Base-by-base conservation (phyloP, 2,329 filamentous ascomycete genomes). In the Diplodia sapinea region DNA sequence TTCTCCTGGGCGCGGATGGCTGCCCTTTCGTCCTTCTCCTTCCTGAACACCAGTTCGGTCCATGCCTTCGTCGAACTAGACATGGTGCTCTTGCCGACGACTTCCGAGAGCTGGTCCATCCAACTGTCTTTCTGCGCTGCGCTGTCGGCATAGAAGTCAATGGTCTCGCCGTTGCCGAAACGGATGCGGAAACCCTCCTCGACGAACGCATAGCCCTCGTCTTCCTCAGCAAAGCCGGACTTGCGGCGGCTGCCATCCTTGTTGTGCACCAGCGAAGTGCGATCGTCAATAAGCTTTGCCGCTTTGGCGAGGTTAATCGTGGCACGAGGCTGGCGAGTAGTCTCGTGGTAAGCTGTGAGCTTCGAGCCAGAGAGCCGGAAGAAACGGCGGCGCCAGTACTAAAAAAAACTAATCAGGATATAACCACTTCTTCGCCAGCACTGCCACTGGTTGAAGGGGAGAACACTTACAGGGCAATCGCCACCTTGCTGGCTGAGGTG, bases 141-240 rank as follows among this genome's bases (percentile, higher is more conserved):
- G 38, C 88, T 94, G 79, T 98, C 94, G 75, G 94, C 95, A 76
- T 99, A 98, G 78, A 98, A 98, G 83, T 98, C 94, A 76, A 99
- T 99, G 70, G 97, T 89, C 81, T 99, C 95, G 70, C 95, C 95
- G 75, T 99, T 99, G 77, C 92, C 96, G 81, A 99, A 99, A 68
- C 94, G 93, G 77, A 99, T 96, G 50, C 95, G 92, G 89, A 99
- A 99, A 2, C 95, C 95, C 78, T 99, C 95, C 79, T 99, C 95
- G 65, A 99, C 94, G 78, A 99, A 99, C 91, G 97, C 97, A 83
- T 99, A 99, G 51, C 95, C 95, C 77, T 99, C 95, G 80, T 99
- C 95, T 72, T 99, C 95, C 79, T 98, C 95, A 1, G 94, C 94
- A 78, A 99, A 99, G 12, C 92, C 95, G 40, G 94, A 97, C 78